phyloP scores from a whole-genome alignment of 78 protist genomes.

The Creolimax fragrantissima region DNA sequence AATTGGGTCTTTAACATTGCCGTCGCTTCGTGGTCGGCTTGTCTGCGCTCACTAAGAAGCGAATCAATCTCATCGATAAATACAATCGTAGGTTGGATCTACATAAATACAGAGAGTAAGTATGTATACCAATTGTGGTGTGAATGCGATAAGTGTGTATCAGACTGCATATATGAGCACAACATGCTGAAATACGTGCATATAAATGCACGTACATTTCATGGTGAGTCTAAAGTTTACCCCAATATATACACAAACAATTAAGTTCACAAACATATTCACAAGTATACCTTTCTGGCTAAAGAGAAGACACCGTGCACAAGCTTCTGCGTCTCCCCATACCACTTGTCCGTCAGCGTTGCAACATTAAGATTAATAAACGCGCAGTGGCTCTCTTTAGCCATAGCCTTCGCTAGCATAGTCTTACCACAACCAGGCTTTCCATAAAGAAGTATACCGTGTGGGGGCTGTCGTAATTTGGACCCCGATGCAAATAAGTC shows the following conservation, averaged over 20 bases:
- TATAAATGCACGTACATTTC: no score
- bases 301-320: conserved; percentile 54
- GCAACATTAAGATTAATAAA: conserved; percentile 49
- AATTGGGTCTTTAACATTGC: conserved; percentile 31
- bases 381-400: conserved; percentile 23
- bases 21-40: conserved; percentile 53
- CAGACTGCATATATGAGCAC: no score
- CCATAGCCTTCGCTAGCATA: conserved; percentile 33
- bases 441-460: conserved; percentile 42
- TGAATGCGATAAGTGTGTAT: no score
- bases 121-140: no score
- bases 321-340: conserved; percentile 55
- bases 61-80: conserved; percentile 67
- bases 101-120: not conserved
- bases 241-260: no score
- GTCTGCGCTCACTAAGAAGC: conserved; percentile 17
- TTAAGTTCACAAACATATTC: no score
- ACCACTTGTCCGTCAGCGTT: conserved; percentile 47
- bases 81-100: conserved; percentile 43
- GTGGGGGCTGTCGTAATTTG: conserved; percentile 10
- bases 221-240: no score
- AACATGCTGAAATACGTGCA: no score
- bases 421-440: conserved; percentile 70
- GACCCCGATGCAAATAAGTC: not conserved
- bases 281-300: conserved; percentile 37